Percentiles rank a stretch among this genome's conserved stretches.
Conservation (phyloP, 129 eudicot genomes). For the Kitagawia praeruptora region DNA sequence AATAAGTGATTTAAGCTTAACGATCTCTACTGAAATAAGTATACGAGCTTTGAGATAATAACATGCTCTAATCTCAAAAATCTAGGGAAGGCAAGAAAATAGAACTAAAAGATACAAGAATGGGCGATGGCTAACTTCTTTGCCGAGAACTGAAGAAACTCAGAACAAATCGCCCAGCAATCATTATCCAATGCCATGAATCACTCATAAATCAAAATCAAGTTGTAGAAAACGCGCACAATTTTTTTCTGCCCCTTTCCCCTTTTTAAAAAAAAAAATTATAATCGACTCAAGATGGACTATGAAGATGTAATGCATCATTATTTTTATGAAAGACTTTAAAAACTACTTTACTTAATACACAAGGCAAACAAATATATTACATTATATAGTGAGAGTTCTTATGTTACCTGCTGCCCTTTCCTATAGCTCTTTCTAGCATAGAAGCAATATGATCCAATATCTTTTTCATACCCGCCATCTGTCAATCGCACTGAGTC, state of each 20-base stretch:
- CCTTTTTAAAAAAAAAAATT: background rate
- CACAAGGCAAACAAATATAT: background rate
- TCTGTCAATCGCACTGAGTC: conserved; percentile 53
- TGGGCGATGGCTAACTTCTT: background rate
- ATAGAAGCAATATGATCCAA: conserved; percentile 63
- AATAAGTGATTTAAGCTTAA: background rate
- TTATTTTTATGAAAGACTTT: background rate
- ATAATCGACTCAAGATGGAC: background rate
- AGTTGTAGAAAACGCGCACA: background rate
- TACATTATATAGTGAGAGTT: background rate
- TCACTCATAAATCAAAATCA: background rate
- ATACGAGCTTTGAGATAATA: no score
- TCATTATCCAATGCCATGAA: background rate
- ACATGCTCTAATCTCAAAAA: background rate
- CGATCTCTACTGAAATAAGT: no score
- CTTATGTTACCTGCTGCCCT: conserved; percentile 71
- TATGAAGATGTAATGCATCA: background rate
- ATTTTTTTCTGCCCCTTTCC: background rate
- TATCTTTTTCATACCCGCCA: conserved; percentile 69
- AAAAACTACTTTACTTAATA: background rate
- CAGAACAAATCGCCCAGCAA: background rate
- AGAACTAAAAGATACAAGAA: background rate
- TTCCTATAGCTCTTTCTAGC: conserved; percentile 56
- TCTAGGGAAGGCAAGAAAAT: background rate
- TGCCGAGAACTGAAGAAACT: background rate